A percentile compares a stretch with the other conserved stretches of the same genome.
These are phyloP conservation scores for Coniochaeta pulveracea DNA, from an alignment of 2,329 filamentous ascomycete genomes.

Conservation along the genomic window DNA sequence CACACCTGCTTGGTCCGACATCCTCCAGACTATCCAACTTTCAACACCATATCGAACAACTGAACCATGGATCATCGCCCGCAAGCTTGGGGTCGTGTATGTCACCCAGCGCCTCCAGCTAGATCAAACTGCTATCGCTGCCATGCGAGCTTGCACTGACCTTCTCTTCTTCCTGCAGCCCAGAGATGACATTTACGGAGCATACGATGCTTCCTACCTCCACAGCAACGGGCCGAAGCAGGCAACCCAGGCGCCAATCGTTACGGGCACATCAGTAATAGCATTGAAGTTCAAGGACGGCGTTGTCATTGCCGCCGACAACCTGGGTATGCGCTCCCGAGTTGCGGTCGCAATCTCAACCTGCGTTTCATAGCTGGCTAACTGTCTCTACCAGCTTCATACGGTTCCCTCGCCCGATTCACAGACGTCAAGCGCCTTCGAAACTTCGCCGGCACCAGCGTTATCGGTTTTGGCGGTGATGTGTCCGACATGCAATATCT, in stretches of 20 bases:
- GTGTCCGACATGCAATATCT: slow-evolving; percentile 99
- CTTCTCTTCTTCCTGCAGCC: slow-evolving; percentile 45
- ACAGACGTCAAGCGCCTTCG: slow-evolving; percentile 93
- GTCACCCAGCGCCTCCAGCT: slow-evolving; percentile 17
- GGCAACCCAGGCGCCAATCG: slow-evolving; percentile 84
- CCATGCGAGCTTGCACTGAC: slow-evolving; percentile 12
- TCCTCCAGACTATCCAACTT: background rate
- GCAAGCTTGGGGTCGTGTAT: slow-evolving; percentile 62
- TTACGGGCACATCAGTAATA: slow-evolving; percentile 92
- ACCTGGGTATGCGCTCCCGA: slow-evolving; percentile 55
- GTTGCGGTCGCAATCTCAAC: background rate
- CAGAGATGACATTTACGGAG: slow-evolving; percentile 91
- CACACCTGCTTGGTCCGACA: background rate
- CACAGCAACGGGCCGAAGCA: slow-evolving; percentile 59
- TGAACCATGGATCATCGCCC: slow-evolving; percentile 57
- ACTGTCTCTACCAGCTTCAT: slow-evolving; percentile 56
- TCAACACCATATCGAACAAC: slow-evolving; percentile 11
- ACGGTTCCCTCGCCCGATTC: slow-evolving; percentile 93
- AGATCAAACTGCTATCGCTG: slow-evolving; percentile 1
- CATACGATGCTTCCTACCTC: slow-evolving; percentile 83
- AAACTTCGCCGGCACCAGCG: slow-evolving; percentile 69
- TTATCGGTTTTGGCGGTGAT: slow-evolving; percentile 93
- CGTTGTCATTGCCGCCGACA: slow-evolving; percentile 94
- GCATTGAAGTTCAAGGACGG: slow-evolving; percentile 94
- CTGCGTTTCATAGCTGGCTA: background rate